Conservation (phyloP, 1,139 yeast species). For the Blastobotrys aristatus region DNA sequence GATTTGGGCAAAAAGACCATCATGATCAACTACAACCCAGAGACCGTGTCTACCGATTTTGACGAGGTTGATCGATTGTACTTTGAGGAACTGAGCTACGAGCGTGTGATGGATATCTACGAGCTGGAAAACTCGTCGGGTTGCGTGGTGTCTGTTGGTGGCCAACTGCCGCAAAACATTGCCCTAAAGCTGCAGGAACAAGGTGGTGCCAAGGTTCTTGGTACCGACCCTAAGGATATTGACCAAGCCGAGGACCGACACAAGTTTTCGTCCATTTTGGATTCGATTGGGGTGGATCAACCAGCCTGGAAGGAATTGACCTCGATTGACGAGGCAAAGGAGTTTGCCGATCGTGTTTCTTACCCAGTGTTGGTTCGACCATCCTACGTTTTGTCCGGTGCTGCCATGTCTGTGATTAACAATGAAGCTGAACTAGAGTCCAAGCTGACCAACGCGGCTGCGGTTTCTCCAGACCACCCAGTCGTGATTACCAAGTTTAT, state of each 20-base stretch:
- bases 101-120: conserved; percentile 95
- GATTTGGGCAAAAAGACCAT: conserved; percentile 82
- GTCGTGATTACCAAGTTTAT: conserved; percentile 96
- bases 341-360: conserved; percentile 78
- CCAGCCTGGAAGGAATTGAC: conserved; percentile 97
- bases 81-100: conserved; percentile 91
- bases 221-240: conserved; percentile 91
- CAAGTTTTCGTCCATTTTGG: conserved; percentile 91
- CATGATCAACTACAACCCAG: conserved; percentile 97
- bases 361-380: conserved; percentile 98
- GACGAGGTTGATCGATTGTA: conserved; percentile 97
- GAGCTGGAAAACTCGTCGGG: conserved; percentile 87
- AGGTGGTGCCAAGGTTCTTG: conserved; percentile 77
- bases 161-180: conserved; percentile 95
- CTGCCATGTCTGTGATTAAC: conserved; percentile 94
- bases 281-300: conserved; percentile 88
- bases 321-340: conserved; percentile 77
- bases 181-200: conserved; percentile 73
- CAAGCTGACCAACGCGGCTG: conserved; percentile 80
- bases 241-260: conserved; percentile 98
- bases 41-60: conserved; percentile 96
- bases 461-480: conserved; percentile 93
- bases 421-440: conserved; percentile 70
- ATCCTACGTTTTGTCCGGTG: conserved; percentile 94
- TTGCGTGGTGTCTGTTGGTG: conserved; percentile 95